Evolutionary conservation across 2,329 filamentous ascomycete species (phyloP), one percentile per base, ranked within the genome.

Genomic region (Pezicula radicicola): DNA sequence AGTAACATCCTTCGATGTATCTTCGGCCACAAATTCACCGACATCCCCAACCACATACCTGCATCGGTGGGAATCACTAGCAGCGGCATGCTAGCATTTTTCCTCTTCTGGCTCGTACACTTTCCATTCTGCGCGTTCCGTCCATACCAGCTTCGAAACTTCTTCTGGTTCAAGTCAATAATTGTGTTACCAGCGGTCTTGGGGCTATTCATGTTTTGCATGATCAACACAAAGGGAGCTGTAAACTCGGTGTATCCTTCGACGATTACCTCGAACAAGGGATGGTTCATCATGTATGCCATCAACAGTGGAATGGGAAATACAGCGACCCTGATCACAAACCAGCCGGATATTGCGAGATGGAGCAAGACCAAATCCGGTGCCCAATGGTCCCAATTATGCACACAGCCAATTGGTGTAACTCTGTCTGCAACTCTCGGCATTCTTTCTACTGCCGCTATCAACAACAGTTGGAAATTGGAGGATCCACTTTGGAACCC

Each of bases 21-120:
- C 47, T 84, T 65, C 33, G 72, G 72, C 1, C 65, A 68, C 27
- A 54, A 60, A 8, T 69, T 66, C 52, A 66, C 63, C 10, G 61
- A 69, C 51, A 71, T 73, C 36, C 70, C 70, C 1, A 70, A 71
- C 49, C 58, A 62, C 44, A 68, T 73, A 40, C 69, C 70, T 1
- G 63, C 50, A 4, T 69, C 60, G 25, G 62, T 69, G 8, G 70
- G 70, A 25, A 72, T 73, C 54, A 71, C 69, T 12, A 70, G 66
- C n/a, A 50, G 53, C 37, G 66, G 65, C 36, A 72, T 73, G 65
- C 66, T 72, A 4, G 72, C 72, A 12, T 81, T 80, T 59, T 76
- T 83, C 61, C 59, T 82, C 18, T 82, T 80, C 64, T 81, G 78
- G 77, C 64, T 77, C 0, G 61, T 79, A 0, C 78, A 80, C 56